Conservation (phyloP, 129 eudicot species). For the Artemisia tridentata region DNA sequence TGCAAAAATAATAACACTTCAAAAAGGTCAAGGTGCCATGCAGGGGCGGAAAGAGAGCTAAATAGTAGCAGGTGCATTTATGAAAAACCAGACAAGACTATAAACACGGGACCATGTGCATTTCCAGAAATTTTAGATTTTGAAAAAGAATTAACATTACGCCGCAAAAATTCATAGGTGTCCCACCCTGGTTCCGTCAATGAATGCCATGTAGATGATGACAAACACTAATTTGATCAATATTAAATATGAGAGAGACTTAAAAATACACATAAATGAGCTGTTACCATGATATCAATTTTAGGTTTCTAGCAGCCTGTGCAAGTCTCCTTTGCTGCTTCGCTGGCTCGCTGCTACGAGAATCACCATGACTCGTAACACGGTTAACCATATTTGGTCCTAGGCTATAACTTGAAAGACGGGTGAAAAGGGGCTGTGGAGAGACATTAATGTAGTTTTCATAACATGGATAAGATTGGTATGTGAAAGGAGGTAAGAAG, state of each 20-base stretch:
- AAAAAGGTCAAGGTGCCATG: not conserved
- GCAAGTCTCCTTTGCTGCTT: not conserved
- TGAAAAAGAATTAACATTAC: too few species aligned
- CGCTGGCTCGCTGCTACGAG: not conserved
- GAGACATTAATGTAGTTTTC: conserved; percentile 20
- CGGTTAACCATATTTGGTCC: not conserved
- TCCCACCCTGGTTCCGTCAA: too few species aligned
- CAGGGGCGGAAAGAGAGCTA: not conserved
- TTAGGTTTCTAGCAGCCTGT: not conserved
- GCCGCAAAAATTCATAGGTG: too few species aligned
- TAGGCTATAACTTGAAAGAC: too few species aligned
- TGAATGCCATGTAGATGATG: too few species aligned
- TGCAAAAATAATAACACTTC: not conserved
- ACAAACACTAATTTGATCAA: too few species aligned
- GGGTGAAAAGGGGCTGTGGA: conserved; percentile 17
- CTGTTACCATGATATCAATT: not conserved
- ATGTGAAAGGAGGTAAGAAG: not conserved
- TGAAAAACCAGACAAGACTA: too few species aligned
- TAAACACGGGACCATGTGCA: too few species aligned
- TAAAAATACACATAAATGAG: too few species aligned
- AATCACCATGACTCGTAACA: conserved; percentile 2
- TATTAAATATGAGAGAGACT: too few species aligned
- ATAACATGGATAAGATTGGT: conserved; percentile 11
- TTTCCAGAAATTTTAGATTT: too few species aligned
- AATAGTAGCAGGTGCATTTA: too few species aligned